Evolutionary conservation across 2,329 filamentous ascomycete genomes (phyloP).

Genomic region (Eutypella sp.): DNA sequence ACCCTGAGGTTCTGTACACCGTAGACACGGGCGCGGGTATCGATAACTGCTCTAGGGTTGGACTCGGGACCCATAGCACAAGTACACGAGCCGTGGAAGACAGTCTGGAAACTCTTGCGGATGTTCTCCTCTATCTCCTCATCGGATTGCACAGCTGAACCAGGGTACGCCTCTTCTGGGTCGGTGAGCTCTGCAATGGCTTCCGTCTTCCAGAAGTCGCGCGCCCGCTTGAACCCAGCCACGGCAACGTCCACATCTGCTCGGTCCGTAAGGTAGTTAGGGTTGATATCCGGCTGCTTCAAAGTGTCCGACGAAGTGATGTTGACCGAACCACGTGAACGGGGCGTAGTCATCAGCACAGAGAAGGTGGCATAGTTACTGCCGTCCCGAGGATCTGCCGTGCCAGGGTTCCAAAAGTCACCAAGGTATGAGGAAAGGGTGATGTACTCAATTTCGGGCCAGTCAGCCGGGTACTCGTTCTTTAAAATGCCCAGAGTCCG

Average conservation of each 20-base stretch:
- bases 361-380: constrained; percentile 22
- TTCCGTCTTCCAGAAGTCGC: constrained; percentile 54
- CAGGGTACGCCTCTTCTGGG: constrained; percentile 58
- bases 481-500: constrained; percentile 14
- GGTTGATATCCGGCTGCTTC: constrained; percentile 25
- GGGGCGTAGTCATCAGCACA: constrained; percentile 18
- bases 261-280: constrained; percentile 23
- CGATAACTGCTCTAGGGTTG: constrained; percentile 49
- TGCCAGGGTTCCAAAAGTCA: not conserved
- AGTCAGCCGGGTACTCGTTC: constrained; percentile 24
- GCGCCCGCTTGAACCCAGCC: constrained; percentile 58
- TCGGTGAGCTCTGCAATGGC: constrained; percentile 63
- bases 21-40: constrained; percentile 47
- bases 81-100: constrained; percentile 48
- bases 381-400: constrained; percentile 18
- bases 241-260: constrained; percentile 61
- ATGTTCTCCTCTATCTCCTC: constrained; percentile 42
- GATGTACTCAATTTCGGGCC: constrained; percentile 32
- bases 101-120: constrained; percentile 14
- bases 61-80: constrained; percentile 47
- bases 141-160: constrained; percentile 52
- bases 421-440: constrained; percentile 19
- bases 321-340: constrained; percentile 54
- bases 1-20: constrained; percentile 49
- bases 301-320: constrained; percentile 46